Evolutionary conservation across 1,284 basidiomycete genomes (phyloP).

Genomic region (Leucoagaricus sp.): DNA sequence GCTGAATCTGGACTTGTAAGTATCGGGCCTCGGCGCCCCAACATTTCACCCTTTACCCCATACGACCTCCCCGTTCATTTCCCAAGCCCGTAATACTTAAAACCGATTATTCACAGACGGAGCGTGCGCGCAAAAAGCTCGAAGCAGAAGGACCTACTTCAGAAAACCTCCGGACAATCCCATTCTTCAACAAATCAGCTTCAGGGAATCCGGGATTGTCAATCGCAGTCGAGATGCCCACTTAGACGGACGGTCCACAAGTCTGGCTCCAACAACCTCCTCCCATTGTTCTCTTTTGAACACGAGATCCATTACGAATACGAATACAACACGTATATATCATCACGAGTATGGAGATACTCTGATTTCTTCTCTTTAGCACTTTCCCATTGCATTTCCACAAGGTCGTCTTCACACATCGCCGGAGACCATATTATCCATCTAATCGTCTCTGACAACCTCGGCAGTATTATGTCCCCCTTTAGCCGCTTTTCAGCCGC

Average conservation of each 20-base stretch:
- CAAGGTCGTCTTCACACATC: too few species aligned
- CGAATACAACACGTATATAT: not conserved
- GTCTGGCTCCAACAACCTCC: not conserved
- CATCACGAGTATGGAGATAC: too few species aligned
- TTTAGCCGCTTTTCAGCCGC: slow-evolving; percentile 6
- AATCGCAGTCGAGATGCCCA: slow-evolving; percentile 34
- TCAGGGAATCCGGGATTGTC: slow-evolving; percentile 33
- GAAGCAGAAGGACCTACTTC: slow-evolving; percentile 60
- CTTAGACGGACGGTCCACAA: slow-evolving; percentile 21
- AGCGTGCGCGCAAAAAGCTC: slow-evolving; percentile 61
- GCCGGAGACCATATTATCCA: not conserved
- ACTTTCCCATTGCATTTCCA: too few species aligned
- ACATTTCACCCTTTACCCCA: slow-evolving; percentile 15
- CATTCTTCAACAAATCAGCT: slow-evolving; percentile 49
- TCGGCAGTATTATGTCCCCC: not conserved
- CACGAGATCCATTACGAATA: not conserved
- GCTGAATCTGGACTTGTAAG: slow-evolving; percentile 67
- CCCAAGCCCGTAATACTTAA: slow-evolving; percentile 5
- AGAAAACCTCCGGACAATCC: slow-evolving; percentile 65
- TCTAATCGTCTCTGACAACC: not conserved
- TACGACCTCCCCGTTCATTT: slow-evolving; percentile 4
- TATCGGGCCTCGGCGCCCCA: slow-evolving; percentile 20
- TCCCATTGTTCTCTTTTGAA: not conserved
- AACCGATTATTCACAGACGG: slow-evolving; percentile 46
- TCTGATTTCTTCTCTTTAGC: too few species aligned